phyloP scores from a whole-genome alignment of 2,329 filamentous ascomycete species.

The Aspergillus sp. region DNA sequence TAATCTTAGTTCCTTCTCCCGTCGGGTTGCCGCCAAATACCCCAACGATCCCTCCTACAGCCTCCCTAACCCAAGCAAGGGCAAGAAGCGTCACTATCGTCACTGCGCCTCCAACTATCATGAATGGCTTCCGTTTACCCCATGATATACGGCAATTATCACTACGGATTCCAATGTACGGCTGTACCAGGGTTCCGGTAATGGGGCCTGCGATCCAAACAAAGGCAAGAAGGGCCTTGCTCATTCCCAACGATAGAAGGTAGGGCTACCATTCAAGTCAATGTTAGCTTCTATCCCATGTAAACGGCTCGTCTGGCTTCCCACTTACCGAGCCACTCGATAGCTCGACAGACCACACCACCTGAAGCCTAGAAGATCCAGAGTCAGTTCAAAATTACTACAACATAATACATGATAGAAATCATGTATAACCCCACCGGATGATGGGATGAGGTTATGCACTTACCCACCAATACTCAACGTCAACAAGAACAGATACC shows the following conservation, averaged over 20 bases:
- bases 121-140: slow-evolving; percentile 81
- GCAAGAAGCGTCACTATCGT: slow-evolving; percentile 68
- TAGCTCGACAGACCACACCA: slow-evolving; percentile 93
- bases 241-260: slow-evolving; percentile 75
- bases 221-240: slow-evolving; percentile 77
- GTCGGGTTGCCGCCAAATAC: slow-evolving; percentile 70
- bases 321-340: slow-evolving; percentile 76
- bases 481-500: slow-evolving; percentile 84
- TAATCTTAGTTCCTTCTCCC: slow-evolving; percentile 62
- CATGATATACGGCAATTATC: slow-evolving; percentile 72
- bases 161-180: slow-evolving; percentile 77
- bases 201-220: slow-evolving; percentile 84
- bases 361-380: slow-evolving; percentile 63
- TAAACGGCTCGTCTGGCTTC: no score
- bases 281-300: background rate
- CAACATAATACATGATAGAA: background rate
- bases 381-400: slow-evolving; percentile 8
- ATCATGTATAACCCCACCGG: background rate
- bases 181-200: slow-evolving; percentile 76
- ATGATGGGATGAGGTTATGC: background rate
- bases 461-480: slow-evolving; percentile 66
- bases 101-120: slow-evolving; percentile 67
- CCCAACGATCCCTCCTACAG: slow-evolving; percentile 65
- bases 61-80: slow-evolving; percentile 72
- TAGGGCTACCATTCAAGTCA: slow-evolving; percentile 55